Base-by-base conservation (phyloP, 768 basidiomycete species). In the Coprinopsis sp. region DNA sequence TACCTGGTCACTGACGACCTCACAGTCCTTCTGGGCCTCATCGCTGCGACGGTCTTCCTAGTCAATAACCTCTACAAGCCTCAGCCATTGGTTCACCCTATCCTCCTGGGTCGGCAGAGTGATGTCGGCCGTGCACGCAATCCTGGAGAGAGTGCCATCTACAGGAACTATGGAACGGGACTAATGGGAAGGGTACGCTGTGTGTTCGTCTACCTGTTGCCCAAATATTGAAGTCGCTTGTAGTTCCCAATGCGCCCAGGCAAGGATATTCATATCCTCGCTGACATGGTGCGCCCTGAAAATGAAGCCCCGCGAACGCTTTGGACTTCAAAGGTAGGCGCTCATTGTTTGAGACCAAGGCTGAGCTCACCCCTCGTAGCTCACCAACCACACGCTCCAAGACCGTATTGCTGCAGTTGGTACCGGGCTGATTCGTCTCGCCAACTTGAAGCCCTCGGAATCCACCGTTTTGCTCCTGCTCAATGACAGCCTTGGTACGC, bases 71-170 rank as follows among this genome's bases (percentile, higher is more conserved):
- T 88, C 50, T 87, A 89, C 67, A 87, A 78, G 54, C 87, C 86
- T 3, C 86, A 87, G 54, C 83, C 86, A 2, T 78, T 94, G 33
- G 91, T 94, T 0, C 93, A 96, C 58, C 93, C 93, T n/a, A 87
- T 97, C 54, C 74, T 95, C 7, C 77, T 97, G 1, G 92, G 93
- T 6, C 72, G 91, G 40, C 93, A 97, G 73, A 91, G 90, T 55
- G 94, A 96, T 62, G 85, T 86, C 22, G 84, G 82, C 11, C 75
- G 84, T 40, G 89, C 93, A 3, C 72, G 93, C 44, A 83, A 89
- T 58, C 75, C 85, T 11, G 73, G 77, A 6, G 87, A 94, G 67
- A 92, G 89, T 56, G 89, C 91, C 0, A 71, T 93, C 13, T 95
- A 94, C 64, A 79, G 94, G 57, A 91, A 89, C 68, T 96, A 93